Percentiles rank a stretch among this genome's conserved stretches.
These are phyloP conservation scores for Silene conica DNA, from an alignment of 148 eudicot species.

Conservation along the genomic window DNA sequence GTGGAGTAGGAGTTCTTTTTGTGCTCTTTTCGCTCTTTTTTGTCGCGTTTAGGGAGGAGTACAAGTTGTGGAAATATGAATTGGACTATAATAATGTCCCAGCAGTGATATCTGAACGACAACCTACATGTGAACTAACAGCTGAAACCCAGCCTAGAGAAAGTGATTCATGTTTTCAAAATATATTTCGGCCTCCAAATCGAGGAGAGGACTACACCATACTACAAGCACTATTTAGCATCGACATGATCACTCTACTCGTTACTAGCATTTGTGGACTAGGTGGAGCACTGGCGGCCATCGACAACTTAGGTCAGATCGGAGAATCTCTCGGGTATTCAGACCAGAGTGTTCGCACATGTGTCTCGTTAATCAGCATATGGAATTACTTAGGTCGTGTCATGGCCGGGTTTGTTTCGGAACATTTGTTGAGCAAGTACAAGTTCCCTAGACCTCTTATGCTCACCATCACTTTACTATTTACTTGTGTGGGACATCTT, in stretches of 20 bases:
- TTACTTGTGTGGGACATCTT: constrained; percentile 3
- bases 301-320: constrained; percentile 17
- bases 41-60: constrained; percentile 7
- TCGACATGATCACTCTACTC: constrained; percentile 1
- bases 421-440: constrained; percentile 14
- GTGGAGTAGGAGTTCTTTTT: neutral
- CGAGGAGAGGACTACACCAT: constrained; percentile 9
- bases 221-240: constrained; percentile 8
- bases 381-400: constrained; percentile 18
- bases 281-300: neutral
- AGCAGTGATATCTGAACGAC: neutral
- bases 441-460: constrained; percentile 16
- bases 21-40: neutral
- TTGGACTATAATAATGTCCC: neutral
- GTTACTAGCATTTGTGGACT: constrained; percentile 3
- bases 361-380: constrained; percentile 11
- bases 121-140: neutral
- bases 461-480: constrained; percentile 6
- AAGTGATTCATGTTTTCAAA: constrained; percentile 7
- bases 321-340: constrained; percentile 13
- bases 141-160: neutral
- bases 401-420: constrained; percentile 1
- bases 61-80: neutral
- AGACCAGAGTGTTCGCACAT: neutral
- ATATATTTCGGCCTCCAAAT: constrained; percentile 7